These are phyloP conservation scores for Ogataea trehalophila DNA, from an alignment of 805 yeast species.

Conservation along the genomic window DNA sequence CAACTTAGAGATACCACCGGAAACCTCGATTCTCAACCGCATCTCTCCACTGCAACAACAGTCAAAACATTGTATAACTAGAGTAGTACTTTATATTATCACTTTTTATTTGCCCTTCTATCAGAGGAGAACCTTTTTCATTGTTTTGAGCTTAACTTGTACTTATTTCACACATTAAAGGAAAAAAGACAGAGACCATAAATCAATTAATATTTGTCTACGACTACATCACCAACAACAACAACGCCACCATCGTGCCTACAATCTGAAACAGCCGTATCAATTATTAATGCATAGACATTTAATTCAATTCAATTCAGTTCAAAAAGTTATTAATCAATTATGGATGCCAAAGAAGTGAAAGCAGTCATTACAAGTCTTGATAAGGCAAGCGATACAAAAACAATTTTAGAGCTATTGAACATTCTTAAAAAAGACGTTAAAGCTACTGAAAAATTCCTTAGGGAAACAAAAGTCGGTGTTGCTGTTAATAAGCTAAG, in stretches of 20 bases:
- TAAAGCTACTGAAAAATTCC: conserved; percentile 75
- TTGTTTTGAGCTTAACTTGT: too few relatives aligned
- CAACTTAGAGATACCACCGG: too few relatives aligned
- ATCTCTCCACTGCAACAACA: too few relatives aligned
- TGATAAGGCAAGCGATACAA: conserved; percentile 67
- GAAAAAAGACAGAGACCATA: background rate
- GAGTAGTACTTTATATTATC: background rate
- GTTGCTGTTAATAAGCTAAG: conserved; percentile 90
- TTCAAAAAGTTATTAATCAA: background rate
- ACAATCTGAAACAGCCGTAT: background rate
- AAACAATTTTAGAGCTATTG: conserved; percentile 62
- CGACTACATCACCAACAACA: too few relatives aligned
- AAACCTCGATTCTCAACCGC: too few relatives aligned
- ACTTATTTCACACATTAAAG: too few relatives aligned
- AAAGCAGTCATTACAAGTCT: conserved; percentile 62
- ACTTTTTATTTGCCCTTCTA: background rate
- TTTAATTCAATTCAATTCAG: background rate
- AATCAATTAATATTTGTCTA: too few relatives aligned
- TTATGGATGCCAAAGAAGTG: conserved; percentile 72
- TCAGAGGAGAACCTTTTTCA: background rate
- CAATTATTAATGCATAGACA: background rate
- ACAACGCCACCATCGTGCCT: too few relatives aligned
- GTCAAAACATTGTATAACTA: too few relatives aligned
- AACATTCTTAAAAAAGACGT: conserved; percentile 64
- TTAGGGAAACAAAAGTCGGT: conserved; percentile 95